These are phyloP conservation scores for Paradendryphiella salina DNA, from an alignment of 2,329 filamentous ascomycete species.

Conservation along the genomic window DNA sequence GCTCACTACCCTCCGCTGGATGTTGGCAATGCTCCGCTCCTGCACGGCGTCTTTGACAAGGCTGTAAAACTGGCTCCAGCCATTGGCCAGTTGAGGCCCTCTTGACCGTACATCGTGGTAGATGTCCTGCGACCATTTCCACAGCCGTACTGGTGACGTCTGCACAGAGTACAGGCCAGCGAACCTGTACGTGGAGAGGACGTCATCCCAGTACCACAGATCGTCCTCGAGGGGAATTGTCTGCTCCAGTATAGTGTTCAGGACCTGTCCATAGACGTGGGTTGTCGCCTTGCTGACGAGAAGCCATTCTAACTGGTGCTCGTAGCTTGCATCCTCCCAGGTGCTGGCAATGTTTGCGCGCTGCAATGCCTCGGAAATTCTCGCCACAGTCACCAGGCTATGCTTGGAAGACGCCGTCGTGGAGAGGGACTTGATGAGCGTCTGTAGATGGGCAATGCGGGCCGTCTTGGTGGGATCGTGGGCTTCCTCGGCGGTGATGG, in stretches of 20 bases:
- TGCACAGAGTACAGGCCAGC: slow-evolving; percentile 85
- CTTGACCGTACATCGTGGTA: slow-evolving; percentile 62
- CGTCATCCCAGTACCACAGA: slow-evolving; percentile 93
- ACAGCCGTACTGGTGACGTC: slow-evolving; percentile 76
- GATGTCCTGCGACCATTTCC: slow-evolving; percentile 70
- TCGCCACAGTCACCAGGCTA: slow-evolving; percentile 59
- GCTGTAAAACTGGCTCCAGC: slow-evolving; percentile 71
- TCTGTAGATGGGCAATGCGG: slow-evolving; percentile 63
- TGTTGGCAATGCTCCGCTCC: slow-evolving; percentile 70
- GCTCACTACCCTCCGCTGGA: slow-evolving; percentile 73
- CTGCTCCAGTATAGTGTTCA: slow-evolving; percentile 77
- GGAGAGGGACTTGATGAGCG: slow-evolving; percentile 71
- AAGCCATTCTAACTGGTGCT: slow-evolving; percentile 85
- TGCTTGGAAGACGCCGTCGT: slow-evolving; percentile 66
- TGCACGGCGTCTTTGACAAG: slow-evolving; percentile 75
- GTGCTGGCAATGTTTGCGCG: slow-evolving; percentile 60
- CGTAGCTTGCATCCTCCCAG: slow-evolving; percentile 54
- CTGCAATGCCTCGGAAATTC: slow-evolving; percentile 65
- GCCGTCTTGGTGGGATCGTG: slow-evolving; percentile 49
- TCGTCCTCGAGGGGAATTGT: slow-evolving; percentile 83
- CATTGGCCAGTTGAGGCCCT: slow-evolving; percentile 45
- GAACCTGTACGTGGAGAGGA: slow-evolving; percentile 75
- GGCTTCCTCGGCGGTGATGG: slow-evolving; percentile 40
- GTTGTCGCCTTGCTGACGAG: slow-evolving; percentile 87
- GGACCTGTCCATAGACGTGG: slow-evolving; percentile 82